These are phyloP conservation scores for Zymoseptoria tritici DNA, from an alignment of 2,329 filamentous ascomycete genomes.

Conservation along the genomic window DNA sequence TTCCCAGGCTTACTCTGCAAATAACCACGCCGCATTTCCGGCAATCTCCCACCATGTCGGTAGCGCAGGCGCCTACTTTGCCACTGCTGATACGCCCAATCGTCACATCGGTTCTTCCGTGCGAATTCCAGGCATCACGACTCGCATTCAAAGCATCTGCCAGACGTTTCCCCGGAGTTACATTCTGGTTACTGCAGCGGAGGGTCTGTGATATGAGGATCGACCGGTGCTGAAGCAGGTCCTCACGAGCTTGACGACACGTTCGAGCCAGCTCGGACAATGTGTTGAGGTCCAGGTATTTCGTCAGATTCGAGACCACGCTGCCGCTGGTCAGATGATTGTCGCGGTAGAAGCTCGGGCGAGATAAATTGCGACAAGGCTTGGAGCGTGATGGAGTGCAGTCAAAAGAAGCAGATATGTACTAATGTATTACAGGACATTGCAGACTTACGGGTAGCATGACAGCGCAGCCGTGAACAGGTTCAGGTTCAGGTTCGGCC, in stretches of 20 bases:
- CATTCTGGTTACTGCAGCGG: constrained; percentile 66
- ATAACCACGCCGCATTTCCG: constrained; percentile 68
- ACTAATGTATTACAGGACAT: neutral
- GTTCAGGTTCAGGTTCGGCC: constrained; percentile 49
- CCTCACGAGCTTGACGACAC: constrained; percentile 70
- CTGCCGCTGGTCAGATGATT: constrained; percentile 42
- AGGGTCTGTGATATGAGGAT: constrained; percentile 68
- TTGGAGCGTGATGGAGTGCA: neutral
- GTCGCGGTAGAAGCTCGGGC: constrained; percentile 2
- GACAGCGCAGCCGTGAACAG: constrained; percentile 55
- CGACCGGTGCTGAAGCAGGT: constrained; percentile 69
- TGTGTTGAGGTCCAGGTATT: constrained; percentile 76
- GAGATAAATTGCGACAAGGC: neutral
- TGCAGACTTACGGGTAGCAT: constrained; percentile 59
- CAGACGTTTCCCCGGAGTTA: constrained; percentile 47
- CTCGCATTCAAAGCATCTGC: constrained; percentile 30
- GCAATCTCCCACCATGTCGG: constrained; percentile 80
- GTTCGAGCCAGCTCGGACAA: constrained; percentile 76
- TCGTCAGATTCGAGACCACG: constrained; percentile 67
- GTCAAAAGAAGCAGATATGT: neutral
- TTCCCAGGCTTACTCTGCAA: constrained; percentile 58
- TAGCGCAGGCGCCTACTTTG: constrained; percentile 71
- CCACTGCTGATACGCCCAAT: constrained; percentile 47
- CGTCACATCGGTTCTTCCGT: constrained; percentile 23
- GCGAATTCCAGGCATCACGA: constrained; percentile 21